Evolutionary conservation across 768 basidiomycete genomes (phyloP).

Genomic region (Tricholoma sp.): DNA sequence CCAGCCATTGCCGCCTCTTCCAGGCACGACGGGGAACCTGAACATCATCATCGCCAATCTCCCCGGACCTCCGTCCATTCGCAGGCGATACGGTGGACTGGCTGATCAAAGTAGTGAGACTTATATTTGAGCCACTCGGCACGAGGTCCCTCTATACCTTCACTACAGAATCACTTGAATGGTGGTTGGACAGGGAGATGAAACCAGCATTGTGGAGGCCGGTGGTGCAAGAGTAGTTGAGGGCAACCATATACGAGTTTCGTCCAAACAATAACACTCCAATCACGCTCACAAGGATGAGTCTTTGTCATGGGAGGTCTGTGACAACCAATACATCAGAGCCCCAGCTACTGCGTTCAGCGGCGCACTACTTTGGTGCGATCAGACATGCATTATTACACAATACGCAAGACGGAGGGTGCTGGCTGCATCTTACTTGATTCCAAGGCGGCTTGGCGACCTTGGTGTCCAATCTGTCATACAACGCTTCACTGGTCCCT

Average conservation of each 20-base stretch:
- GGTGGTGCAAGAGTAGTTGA: constrained; percentile 10
- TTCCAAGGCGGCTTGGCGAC: neutral
- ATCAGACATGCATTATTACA: neutral
- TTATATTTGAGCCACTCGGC: constrained; percentile 15
- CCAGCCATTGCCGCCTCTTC: neutral
- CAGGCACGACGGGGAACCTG: neutral
- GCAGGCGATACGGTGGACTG: constrained; percentile 10
- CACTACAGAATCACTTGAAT: constrained; percentile 8
- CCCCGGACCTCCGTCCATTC: neutral
- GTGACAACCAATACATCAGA: neutral
- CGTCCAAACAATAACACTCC: neutral
- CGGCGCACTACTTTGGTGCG: neutral
- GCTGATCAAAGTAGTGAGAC: too few species aligned
- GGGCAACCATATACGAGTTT: constrained; percentile 16
- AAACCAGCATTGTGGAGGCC: constrained; percentile 10
- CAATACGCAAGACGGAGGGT: neutral
- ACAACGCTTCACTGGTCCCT: constrained; percentile 13
- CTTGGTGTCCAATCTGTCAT: neutral
- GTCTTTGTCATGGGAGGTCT: neutral
- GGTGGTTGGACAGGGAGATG: too few species aligned
- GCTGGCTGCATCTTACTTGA: neutral
- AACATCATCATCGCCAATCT: neutral
- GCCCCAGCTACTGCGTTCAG: neutral
- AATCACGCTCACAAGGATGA: neutral
- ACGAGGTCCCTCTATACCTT: constrained; percentile 16